A percentile compares a stretch with the other conserved stretches of the same genome.
Evolutionary conservation across 208 protist genomes (phyloP).

Genomic region (Trypanosoma lewisi): DNA sequence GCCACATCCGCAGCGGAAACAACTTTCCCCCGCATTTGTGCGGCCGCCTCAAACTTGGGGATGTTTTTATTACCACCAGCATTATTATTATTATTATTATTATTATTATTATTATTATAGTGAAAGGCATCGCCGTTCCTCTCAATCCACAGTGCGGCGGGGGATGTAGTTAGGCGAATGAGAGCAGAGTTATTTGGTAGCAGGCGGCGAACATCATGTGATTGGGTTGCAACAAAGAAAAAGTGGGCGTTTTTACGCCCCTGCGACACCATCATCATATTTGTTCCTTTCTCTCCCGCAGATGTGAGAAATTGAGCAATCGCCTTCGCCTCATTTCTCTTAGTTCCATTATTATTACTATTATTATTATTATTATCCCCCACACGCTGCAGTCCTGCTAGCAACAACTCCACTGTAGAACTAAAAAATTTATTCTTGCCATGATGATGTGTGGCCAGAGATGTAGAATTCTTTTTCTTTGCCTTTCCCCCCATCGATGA

Average conservation of each 20-base stretch:
- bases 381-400: slow-evolving; percentile 7
- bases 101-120: slow-evolving; percentile 27
- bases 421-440: background rate
- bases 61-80: slow-evolving; percentile 9
- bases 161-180: slow-evolving; percentile 59
- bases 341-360: background rate
- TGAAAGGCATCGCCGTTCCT: slow-evolving; percentile 46
- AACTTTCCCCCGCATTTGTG: slow-evolving; percentile 10
- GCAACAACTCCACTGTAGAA: slow-evolving; percentile 8
- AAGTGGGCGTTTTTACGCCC: slow-evolving; percentile 25
- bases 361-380: background rate
- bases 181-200: slow-evolving; percentile 46
- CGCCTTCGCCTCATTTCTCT: slow-evolving; percentile 26
- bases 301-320: slow-evolving; percentile 21
- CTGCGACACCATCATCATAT: background rate
- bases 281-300: background rate
- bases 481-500: background rate
- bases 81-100: too few species aligned
- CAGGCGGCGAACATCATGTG: slow-evolving; percentile 63
- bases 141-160: slow-evolving; percentile 72
- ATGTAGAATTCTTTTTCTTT: background rate
- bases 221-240: slow-evolving; percentile 77
- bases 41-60: background rate
- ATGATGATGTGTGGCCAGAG: too few species aligned
- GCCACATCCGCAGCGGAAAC: slow-evolving; percentile 29